These are phyloP conservation scores for Hapsidospora chrysogenum DNA, from an alignment of 495 filamentous ascomycete species.

Conservation along the genomic window DNA sequence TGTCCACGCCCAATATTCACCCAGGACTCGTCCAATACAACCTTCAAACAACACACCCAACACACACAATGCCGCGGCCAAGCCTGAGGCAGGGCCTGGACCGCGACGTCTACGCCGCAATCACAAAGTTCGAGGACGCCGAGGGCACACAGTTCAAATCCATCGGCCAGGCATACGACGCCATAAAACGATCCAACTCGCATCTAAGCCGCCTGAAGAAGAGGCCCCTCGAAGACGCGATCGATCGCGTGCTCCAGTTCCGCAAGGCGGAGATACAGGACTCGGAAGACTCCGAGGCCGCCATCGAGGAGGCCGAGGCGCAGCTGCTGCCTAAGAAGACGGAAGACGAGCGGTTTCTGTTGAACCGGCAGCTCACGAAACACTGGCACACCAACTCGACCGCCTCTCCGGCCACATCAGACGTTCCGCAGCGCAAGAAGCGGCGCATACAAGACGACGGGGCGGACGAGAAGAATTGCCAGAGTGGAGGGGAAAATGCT, in stretches of 20 bases:
- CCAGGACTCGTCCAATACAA: no score
- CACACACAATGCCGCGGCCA: conserved; percentile 2
- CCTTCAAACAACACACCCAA: no score
- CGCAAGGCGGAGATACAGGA: conserved; percentile 49
- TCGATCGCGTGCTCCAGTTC: conserved; percentile 69
- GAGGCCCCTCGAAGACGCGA: conserved; percentile 62
- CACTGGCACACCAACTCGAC: conserved; percentile 37
- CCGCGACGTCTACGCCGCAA: conserved; percentile 48
- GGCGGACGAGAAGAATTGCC: conserved; percentile 3
- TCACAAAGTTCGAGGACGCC: conserved; percentile 44
- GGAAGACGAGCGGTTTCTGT: conserved; percentile 5
- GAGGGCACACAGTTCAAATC: conserved; percentile 14
- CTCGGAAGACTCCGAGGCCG: conserved; percentile 37
- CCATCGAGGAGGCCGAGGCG: conserved; percentile 45
- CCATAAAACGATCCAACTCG: conserved; percentile 71
- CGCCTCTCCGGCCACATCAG: neutral
- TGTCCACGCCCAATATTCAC: no score
- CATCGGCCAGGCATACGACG: conserved; percentile 41
- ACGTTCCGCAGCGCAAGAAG: conserved; percentile 10
- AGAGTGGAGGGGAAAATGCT: conserved; percentile 1
- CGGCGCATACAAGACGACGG: conserved; percentile 7
- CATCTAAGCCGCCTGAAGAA: conserved; percentile 67
- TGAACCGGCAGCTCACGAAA: conserved; percentile 25
- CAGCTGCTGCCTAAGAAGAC: conserved; percentile 12
- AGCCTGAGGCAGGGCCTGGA: conserved; percentile 16